A percentile compares a stretch with the other conserved stretches of the same genome.
Conservation (phyloP, 2,329 filamentous ascomycete species). For the Colletotrichum chlorophyti region DNA sequence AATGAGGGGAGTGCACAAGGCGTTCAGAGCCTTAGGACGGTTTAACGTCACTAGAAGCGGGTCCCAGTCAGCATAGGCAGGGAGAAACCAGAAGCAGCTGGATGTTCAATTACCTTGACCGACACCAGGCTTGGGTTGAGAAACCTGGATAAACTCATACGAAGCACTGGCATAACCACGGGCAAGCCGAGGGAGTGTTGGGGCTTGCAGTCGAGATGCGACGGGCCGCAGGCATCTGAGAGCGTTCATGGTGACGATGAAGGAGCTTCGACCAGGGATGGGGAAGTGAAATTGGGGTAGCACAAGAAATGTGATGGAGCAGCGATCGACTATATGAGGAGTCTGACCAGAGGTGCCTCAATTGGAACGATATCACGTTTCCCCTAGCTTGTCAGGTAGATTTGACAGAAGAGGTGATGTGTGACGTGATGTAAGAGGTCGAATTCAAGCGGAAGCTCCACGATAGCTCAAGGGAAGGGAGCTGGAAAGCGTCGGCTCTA, state of each 20-base stretch:
- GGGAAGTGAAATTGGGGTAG: background rate
- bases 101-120: conserved; percentile 72
- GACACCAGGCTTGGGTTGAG: conserved; percentile 85
- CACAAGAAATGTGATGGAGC: background rate
- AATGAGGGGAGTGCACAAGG: conserved; percentile 89
- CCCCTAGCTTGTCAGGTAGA: no score
- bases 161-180: conserved; percentile 56
- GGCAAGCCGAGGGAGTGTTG: conserved; percentile 63
- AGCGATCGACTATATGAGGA: background rate
- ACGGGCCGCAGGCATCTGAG: conserved; percentile 67
- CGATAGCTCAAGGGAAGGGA: conserved; percentile 13
- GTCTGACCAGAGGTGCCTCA: background rate
- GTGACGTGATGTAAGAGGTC: conserved; percentile 12
- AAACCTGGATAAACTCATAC: conserved; percentile 86
- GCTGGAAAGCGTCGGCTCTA: conserved; percentile 40
- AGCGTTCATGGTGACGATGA: conserved; percentile 53
- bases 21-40: conserved; percentile 94
- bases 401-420: background rate
- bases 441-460: conserved; percentile 13
- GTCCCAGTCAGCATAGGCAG: conserved; percentile 7
- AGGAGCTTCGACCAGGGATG: conserved; percentile 1
- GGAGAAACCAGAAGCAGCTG: conserved; percentile 17
- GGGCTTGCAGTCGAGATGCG: conserved; percentile 64
- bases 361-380: conserved; percentile 9
- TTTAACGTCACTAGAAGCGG: conserved; percentile 80